Base-by-base conservation (phyloP, 352 stramenopile species). In the Globisporangium alternatum region DNA sequence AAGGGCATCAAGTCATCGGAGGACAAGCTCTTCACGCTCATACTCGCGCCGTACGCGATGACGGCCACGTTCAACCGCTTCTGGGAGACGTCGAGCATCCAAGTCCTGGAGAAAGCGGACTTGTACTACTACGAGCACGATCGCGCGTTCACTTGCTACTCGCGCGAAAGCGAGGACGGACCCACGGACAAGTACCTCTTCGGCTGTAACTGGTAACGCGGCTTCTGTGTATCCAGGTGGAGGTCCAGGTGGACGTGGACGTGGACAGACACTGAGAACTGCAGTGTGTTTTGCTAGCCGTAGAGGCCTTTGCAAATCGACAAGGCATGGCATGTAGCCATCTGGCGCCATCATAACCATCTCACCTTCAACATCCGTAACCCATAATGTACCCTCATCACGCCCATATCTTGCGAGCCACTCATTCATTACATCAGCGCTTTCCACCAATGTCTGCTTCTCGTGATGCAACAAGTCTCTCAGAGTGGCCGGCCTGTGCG, bases 401-500 rank as follows among this genome's bases (percentile, higher is more conserved):
- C 25, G 25, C 25, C 25, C 25, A 28, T 28, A 28, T 28, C 25
- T 28, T 28, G 25, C 25, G 25, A 28, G 25, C 25, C 2, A 28
- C 25, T 28, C 25, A 28, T 28, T 28, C 25, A 28, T 28, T 28
- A 28, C 25, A 28, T 28, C 25, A 28, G 25, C 2, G 25, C 25
- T 28, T 28, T 28, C 25, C 25, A 2, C 25, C 25, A 28, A 28
- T 28, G 25, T 28, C 25, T 28, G 25, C 25, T 28, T 28, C 25
- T 28, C 25, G 1, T 45, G 13, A n/a, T 7, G 0, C 15, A n/a
- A 41, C 9, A n/a, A 45, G 15, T 45, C 0, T 48, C 25, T 37
- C 17, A 55, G 48, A 67, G 21, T 5, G 51, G 61, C 19, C 43
- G 51, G 4, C 61, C 61, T 37, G 61, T 67, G 2, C 25, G 39